Base-by-base conservation (phyloP, 176 grass and related monocot species). In the Elymus sibiricus region DNA sequence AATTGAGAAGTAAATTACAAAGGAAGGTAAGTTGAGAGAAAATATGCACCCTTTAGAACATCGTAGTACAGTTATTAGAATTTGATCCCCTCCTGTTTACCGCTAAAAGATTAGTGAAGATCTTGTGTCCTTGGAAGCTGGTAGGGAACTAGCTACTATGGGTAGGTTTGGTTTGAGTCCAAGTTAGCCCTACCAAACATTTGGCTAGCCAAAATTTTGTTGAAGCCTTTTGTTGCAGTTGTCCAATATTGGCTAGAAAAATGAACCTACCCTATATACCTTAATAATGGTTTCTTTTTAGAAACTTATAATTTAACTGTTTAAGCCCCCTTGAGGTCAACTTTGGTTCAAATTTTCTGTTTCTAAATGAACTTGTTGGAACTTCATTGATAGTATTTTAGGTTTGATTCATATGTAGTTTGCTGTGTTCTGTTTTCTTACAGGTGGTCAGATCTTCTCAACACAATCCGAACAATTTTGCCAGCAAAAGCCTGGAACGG, bases 401-500 rank as follows among this genome's bases (percentile, higher is more conserved):
- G 42, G 37, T 70, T 62, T 22, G 5, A 55, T 47, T 87, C 66
- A 79, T 49, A 47, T 42, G 7, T 5, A 56, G 38, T 67, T 81
- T 12, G 80, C 19, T 74, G 42, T 88, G 24, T 90, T 84, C 13
- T 82, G 16, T 89, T 82, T 84, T 75, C 17, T 59, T 89, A 31
- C 74, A 97, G 97, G 86, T 99, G 97, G 94, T 91, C 92, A 42
- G 86, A 99, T 87, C 92, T 99, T 80, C 92, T 99, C 59, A 89
- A 75, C 71, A 90, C 92, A 77, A 87, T 94, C 51, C 82, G 71
- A 64, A 86, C 92, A 70, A 97, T 94, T 88, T 84, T 99, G 67
- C 94, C 94, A 77, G 27, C 87, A 83, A 99, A 97, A 94, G 83
- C 94, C 43, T 96, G 94, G 92, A 99, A 96, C 55, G 88, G 92